These are phyloP conservation scores for Gastrolobium villosum DNA, from an alignment of 306 rosid species.

Conservation along the genomic window DNA sequence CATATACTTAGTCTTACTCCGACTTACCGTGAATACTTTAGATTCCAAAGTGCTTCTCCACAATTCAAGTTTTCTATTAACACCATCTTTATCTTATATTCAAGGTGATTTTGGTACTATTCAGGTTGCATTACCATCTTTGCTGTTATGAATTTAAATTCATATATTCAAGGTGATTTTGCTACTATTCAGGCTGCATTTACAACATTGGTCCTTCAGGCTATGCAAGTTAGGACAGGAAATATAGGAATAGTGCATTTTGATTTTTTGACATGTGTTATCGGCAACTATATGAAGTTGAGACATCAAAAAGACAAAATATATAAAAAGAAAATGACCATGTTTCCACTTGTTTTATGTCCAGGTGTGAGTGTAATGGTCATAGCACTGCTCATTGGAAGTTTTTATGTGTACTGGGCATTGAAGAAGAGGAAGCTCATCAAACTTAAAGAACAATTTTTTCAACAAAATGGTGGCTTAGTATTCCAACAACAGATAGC, in stretches of 20 bases:
- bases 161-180: constrained; percentile 4
- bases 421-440: constrained; percentile 45
- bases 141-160: too few species aligned
- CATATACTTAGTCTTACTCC: too few species aligned
- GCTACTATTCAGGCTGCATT: not conserved
- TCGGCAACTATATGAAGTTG: not conserved
- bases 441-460: constrained; percentile 48
- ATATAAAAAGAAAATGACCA: not conserved
- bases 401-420: constrained; percentile 43
- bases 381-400: not conserved
- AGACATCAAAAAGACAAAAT: not conserved
- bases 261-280: not conserved
- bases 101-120: too few species aligned
- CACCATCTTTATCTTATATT: too few species aligned
- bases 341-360: not conserved
- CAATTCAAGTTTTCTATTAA: too few species aligned
- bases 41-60: too few species aligned
- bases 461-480: constrained; percentile 59
- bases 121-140: too few species aligned
- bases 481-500: constrained; percentile 52
- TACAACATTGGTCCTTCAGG: not conserved
- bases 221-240: too few species aligned
- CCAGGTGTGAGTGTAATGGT: constrained; percentile 41
- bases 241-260: too few species aligned
- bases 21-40: too few species aligned